Evolutionary conservation across 306 rosid species (phyloP).

Genomic region (Echinosophora koreensis): DNA sequence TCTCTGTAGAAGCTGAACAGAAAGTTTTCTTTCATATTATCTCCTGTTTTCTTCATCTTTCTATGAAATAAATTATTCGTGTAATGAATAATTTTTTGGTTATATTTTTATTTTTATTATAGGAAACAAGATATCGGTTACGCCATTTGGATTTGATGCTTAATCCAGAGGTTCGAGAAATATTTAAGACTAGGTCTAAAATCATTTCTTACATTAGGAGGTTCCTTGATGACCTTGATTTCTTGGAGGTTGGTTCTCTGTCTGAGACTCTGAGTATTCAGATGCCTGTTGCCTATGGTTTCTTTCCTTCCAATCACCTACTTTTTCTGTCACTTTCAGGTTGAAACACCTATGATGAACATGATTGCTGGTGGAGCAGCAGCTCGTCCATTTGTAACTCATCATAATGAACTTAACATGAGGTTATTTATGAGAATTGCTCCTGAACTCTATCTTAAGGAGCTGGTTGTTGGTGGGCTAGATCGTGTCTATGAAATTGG

Average conservation of each 20-base stretch:
- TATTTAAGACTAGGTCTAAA: slow-evolving; percentile 83
- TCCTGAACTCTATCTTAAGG: slow-evolving; percentile 93
- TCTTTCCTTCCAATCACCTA: slow-evolving; percentile 32
- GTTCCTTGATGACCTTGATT: slow-evolving; percentile 83
- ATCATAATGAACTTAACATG: slow-evolving; percentile 94
- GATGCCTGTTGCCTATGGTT: slow-evolving; percentile 4
- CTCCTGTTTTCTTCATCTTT: slow-evolving; percentile 6
- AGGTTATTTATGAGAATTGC: slow-evolving; percentile 89
- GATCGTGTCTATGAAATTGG: slow-evolving; percentile 99
- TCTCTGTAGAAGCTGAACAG: slow-evolving; percentile 15
- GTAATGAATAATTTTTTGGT: neutral
- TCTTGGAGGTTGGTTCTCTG: slow-evolving; percentile 82
- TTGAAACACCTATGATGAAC: slow-evolving; percentile 99
- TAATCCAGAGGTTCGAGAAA: slow-evolving; percentile 80
- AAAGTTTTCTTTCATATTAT: neutral
- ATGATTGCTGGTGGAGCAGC: slow-evolving; percentile 99
- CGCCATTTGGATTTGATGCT: slow-evolving; percentile 94
- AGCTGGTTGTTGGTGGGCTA: slow-evolving; percentile 93
- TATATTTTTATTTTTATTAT: neutral
- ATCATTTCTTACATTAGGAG: slow-evolving; percentile 69
- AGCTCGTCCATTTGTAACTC: slow-evolving; percentile 92
- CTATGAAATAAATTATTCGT: neutral
- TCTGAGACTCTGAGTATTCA: neutral
- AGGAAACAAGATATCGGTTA: slow-evolving; percentile 95
- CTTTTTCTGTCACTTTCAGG: slow-evolving; percentile 59